Evolutionary conservation across 1,284 basidiomycete species (phyloP), one percentile per base, ranked within the genome.

Genomic region (Tilletia indica): DNA sequence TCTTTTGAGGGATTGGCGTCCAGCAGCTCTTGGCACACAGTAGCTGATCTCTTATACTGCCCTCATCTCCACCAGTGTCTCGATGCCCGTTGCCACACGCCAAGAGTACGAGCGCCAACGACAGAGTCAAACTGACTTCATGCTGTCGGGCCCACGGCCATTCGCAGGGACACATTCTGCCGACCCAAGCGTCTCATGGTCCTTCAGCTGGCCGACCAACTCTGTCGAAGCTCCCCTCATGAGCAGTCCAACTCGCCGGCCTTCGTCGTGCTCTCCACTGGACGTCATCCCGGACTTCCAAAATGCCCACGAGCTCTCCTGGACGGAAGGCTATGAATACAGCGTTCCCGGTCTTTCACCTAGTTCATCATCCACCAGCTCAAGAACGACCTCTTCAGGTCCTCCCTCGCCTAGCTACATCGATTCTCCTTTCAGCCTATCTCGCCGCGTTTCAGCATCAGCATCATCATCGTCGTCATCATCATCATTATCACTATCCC

Each of bases 11-110:
- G 0, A 31, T 31, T 31, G 25, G 25, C 25, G 25, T 31, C 25
- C 25, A 31, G 25, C 42, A 9, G 42, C 42, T 45, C 42, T 1
- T 45, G 42, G 6, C 42, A 14, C 42, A 45, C 42, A 45, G 42
- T 14, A 45, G 42, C 42, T 45, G 42, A 45, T 9, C 42, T 45
- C 3, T 14, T 2, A 12, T 38, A 2, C 56, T 58, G 12, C 51
- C 11, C 21, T 58, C 56, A n/a, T 34, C 56, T 5, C 12, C 25
- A 8, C 16, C 56, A 58, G 56, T 34, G 56, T 58, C 56, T 58
- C 56, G 11, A 21, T 58, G 21, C 56, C 56, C 56, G 56, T 58
- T 5, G 56, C 56, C 25, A 58, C 56, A 31, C 56, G 56, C 56
- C 25, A n/a, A 12, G 56, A 58, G 34, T 58, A 31, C 34, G 56